Evolutionary conservation across 2,329 filamentous ascomycete species (phyloP).

Genomic region (Fusarium dimerum): DNA sequence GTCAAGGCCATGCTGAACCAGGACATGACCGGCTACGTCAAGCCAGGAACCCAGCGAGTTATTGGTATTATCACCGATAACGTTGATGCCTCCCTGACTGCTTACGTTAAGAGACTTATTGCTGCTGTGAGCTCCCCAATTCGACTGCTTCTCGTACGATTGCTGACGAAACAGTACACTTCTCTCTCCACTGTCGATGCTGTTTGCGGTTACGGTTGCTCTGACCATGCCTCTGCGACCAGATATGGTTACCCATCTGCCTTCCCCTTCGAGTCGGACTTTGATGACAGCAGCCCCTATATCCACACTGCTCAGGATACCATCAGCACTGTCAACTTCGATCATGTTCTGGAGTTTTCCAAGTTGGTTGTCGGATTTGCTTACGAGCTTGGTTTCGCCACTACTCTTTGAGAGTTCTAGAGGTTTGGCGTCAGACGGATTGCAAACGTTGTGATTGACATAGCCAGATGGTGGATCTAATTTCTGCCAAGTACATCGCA

Average conservation of each 20-base stretch:
- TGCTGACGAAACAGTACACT: slow-evolving; percentile 30
- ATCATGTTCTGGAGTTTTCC: slow-evolving; percentile 67
- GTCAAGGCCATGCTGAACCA: slow-evolving; percentile 47
- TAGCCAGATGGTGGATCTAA: too few relatives aligned
- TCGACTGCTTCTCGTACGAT: accelerated
- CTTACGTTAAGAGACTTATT: slow-evolving; percentile 41
- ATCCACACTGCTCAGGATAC: slow-evolving; percentile 75
- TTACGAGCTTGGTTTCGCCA: slow-evolving; percentile 42
- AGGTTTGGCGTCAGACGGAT: too few relatives aligned
- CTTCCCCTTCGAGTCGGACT: slow-evolving; percentile 64
- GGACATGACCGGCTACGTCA: slow-evolving; percentile 45
- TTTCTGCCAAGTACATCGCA: too few relatives aligned
- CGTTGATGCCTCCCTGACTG: slow-evolving; percentile 37
- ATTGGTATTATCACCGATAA: slow-evolving; percentile 44
- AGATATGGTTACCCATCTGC: slow-evolving; percentile 66
- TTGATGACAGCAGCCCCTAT: slow-evolving; percentile 63
- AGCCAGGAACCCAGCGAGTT: slow-evolving; percentile 27
- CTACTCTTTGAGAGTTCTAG: not conserved
- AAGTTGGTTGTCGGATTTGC: slow-evolving; percentile 48
- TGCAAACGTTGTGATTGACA: too few relatives aligned
- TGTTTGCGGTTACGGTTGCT: slow-evolving; percentile 60
- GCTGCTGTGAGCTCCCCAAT: slow-evolving; percentile 16
- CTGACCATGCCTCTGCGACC: slow-evolving; percentile 64
- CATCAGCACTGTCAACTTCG: slow-evolving; percentile 67
- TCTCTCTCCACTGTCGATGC: slow-evolving; percentile 46